A percentile compares a stretch with the other conserved stretches of the same genome.
Conservation (phyloP, 257 asterid genomes). For the Gardenia jasminoides region DNA sequence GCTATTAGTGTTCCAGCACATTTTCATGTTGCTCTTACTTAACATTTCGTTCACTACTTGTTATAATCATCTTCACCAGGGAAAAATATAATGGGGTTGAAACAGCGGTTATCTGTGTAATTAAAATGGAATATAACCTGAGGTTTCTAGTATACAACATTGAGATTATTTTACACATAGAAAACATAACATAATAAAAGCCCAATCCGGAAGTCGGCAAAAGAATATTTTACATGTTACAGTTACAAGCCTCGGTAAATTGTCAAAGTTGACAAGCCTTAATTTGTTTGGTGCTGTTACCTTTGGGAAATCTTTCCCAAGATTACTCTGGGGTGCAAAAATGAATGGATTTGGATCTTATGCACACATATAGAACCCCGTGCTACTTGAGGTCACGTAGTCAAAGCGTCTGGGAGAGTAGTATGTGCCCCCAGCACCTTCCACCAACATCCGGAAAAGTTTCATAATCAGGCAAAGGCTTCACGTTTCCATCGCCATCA, state of each 20-base stretch:
- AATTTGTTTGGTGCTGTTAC: background rate
- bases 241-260: background rate
- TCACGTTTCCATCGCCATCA: conserved; percentile 49
- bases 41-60: background rate
- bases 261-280: background rate
- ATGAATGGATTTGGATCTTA: background rate
- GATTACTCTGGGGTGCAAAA: background rate
- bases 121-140: background rate
- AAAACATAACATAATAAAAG: background rate
- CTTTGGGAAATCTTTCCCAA: background rate
- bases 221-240: background rate
- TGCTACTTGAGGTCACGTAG: conserved; percentile 43
- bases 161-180: background rate
- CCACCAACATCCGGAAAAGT: conserved; percentile 77
- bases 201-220: background rate
- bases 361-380: conserved; percentile 1
- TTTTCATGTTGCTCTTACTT: background rate
- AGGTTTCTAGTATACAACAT: background rate
- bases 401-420: conserved; percentile 81
- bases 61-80: background rate
- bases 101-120: background rate
- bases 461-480: conserved; percentile 56
- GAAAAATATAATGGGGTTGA: background rate
- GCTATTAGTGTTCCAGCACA: background rate
- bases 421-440: conserved; percentile 66